Percentiles rank a stretch among this genome's conserved stretches.
phyloP scores from a whole-genome alignment of 2,329 filamentous ascomycete genomes.

The Fusarium citri region DNA sequence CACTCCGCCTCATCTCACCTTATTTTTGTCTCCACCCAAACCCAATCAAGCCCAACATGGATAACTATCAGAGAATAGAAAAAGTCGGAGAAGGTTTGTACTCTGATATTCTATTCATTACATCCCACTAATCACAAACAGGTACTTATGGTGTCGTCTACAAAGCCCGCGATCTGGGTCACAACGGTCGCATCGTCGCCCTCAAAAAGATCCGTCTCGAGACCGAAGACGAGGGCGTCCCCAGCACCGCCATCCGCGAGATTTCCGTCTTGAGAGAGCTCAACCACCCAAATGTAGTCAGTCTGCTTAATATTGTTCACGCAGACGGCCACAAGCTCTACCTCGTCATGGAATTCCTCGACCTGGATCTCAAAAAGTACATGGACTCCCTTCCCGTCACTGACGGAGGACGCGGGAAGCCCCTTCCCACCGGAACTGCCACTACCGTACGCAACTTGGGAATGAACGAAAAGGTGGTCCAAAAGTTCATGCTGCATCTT shows the following conservation, averaged over 20 bases:
- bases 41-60: conserved; percentile 66
- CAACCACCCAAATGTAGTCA: conserved; percentile 90
- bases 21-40: conserved; percentile 5
- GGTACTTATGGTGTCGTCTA: conserved; percentile 96
- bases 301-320: conserved; percentile 90
- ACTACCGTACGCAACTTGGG: conserved; percentile 67
- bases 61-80: conserved; percentile 96
- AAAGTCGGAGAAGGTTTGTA: conserved; percentile 89
- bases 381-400: conserved; percentile 90
- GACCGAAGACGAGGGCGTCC: conserved; percentile 93
- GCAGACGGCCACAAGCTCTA: conserved; percentile 96
- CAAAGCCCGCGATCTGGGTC: conserved; percentile 87
- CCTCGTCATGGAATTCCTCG: conserved; percentile 91
- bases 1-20: neutral
- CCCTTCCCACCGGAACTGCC: conserved; percentile 81
- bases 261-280: conserved; percentile 95
- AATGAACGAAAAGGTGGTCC: conserved; percentile 82
- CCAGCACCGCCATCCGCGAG: conserved; percentile 91
- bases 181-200: conserved; percentile 86
- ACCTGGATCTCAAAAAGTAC: conserved; percentile 94
- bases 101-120: no score
- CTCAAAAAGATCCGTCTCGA: conserved; percentile 97
- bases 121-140: conserved; percentile 54
- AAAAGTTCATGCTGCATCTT: conserved; percentile 92
- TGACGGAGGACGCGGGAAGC: conserved; percentile 86